Conservation (phyloP, 805 yeast genomes). For the Candida argentea region DNA sequence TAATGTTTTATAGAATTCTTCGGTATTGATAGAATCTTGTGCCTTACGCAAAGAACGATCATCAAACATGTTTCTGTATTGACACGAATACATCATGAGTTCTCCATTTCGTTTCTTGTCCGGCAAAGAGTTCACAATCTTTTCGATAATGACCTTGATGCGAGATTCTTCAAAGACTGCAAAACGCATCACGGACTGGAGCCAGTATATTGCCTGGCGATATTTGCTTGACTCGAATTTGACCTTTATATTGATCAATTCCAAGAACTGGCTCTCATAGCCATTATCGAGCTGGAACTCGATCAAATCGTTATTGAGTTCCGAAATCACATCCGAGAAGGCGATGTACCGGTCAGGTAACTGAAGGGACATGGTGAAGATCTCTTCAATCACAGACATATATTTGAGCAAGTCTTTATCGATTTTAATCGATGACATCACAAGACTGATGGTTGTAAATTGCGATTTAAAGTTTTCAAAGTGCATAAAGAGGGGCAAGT, state of each 20-base stretch:
- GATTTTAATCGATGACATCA: conserved; percentile 45
- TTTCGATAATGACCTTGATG: conserved; percentile 55
- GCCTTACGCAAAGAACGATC: conserved; percentile 57
- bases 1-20: conserved; percentile 37
- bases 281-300: conserved; percentile 48
- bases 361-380: conserved; percentile 65
- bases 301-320: conserved; percentile 64
- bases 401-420: conserved; percentile 51
- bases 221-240: conserved; percentile 57
- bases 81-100: conserved; percentile 55
- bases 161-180: conserved; percentile 66
- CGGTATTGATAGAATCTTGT: conserved; percentile 56
- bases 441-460: conserved; percentile 59
- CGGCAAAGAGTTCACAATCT: conserved; percentile 47
- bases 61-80: conserved; percentile 41
- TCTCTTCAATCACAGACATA: conserved; percentile 49
- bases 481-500: conserved; percentile 62
- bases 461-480: conserved; percentile 73
- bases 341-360: conserved; percentile 50
- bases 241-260: conserved; percentile 51
- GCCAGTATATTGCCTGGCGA: conserved; percentile 65
- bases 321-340: conserved; percentile 68
- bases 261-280: conserved; percentile 52
- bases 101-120: conserved; percentile 57
- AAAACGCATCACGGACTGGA: conserved; percentile 50